Evolutionary conservation across 2,329 filamentous ascomycete genomes (phyloP).

Genomic region (Colletotrichum tofieldiae): DNA sequence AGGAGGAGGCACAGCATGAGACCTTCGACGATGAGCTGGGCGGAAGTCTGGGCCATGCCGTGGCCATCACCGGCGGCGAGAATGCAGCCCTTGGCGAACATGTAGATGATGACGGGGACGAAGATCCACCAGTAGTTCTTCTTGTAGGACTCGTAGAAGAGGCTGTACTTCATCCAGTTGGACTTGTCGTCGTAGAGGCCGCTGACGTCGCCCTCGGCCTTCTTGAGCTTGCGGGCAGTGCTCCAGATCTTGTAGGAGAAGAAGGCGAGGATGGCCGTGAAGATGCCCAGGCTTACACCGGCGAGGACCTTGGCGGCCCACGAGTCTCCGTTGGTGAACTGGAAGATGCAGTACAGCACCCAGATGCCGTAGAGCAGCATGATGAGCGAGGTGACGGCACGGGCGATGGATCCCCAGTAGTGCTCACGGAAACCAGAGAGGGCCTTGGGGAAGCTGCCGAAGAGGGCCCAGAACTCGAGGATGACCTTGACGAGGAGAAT

Average conservation of each 20-base stretch:
- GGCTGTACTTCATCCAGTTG: conserved; percentile 93
- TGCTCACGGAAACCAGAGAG: conserved; percentile 91
- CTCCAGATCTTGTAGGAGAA: conserved; percentile 89
- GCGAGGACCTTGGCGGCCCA: conserved; percentile 92
- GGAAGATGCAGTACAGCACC: conserved; percentile 96
- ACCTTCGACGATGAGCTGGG: conserved; percentile 85
- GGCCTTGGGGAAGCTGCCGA: conserved; percentile 85
- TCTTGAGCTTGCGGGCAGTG: conserved; percentile 82
- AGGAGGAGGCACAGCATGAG: conserved; percentile 84
- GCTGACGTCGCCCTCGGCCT: conserved; percentile 79
- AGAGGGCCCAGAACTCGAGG: conserved; percentile 92
- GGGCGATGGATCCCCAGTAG: conserved; percentile 94
- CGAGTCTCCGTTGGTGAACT: conserved; percentile 93
- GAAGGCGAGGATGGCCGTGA: conserved; percentile 85
- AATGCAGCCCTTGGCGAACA: conserved; percentile 89
- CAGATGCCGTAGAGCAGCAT: conserved; percentile 94
- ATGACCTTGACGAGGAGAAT: conserved; percentile 93
- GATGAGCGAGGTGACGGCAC: conserved; percentile 91
- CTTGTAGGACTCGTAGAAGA: conserved; percentile 98
- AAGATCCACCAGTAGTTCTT: conserved; percentile 98
- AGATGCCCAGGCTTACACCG: conserved; percentile 83
- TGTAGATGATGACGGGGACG: conserved; percentile 89
- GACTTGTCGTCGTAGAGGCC: conserved; percentile 89
- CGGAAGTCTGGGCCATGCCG: conserved; percentile 84
- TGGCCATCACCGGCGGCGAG: conserved; percentile 90